A percentile compares a stretch with the other conserved stretches of the same genome.
Evolutionary conservation across 768 basidiomycete species (phyloP).

Genomic region (Roridomyces roridus): DNA sequence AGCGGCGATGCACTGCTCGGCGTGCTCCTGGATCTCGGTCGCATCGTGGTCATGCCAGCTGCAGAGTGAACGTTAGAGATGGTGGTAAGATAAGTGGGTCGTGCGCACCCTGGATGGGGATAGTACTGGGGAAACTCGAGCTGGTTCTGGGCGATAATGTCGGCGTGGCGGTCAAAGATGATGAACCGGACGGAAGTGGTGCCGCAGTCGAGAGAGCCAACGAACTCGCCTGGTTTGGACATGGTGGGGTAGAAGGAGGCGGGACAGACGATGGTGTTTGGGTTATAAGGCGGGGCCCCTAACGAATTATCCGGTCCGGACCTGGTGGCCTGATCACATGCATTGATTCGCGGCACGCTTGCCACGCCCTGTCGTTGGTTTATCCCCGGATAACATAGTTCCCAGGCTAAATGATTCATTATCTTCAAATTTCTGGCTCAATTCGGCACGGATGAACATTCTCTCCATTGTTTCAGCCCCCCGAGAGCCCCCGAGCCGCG

Average conservation of each 20-base stretch:
- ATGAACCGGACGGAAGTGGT: constrained; percentile 95
- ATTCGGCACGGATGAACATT: too few relatives aligned
- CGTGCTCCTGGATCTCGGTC: constrained; percentile 76
- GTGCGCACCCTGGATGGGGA: constrained; percentile 77
- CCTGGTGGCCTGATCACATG: too few relatives aligned
- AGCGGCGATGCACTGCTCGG: constrained; percentile 76
- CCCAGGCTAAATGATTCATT: too few relatives aligned
- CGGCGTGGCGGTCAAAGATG: constrained; percentile 85
- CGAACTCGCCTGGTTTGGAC: constrained; percentile 77
- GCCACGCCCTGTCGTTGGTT: too few relatives aligned
- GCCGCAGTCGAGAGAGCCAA: constrained; percentile 93
- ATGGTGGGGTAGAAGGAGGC: constrained; percentile 16
- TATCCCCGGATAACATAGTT: too few relatives aligned
- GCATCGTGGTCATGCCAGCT: constrained; percentile 98
- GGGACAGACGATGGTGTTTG: too few relatives aligned
- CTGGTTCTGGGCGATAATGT: constrained; percentile 89
- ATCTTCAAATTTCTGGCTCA: too few relatives aligned
- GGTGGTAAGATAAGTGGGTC: not conserved
- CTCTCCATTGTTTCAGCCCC: too few relatives aligned
- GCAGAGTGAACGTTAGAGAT: constrained; percentile 14
- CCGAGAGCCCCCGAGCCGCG: too few relatives aligned
- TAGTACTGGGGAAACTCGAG: constrained; percentile 95
- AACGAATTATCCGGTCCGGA: too few relatives aligned
- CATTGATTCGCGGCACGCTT: too few relatives aligned
- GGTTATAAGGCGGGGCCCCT: too few relatives aligned